These are phyloP conservation scores for Trichoderma sp. DNA, from an alignment of 2,329 filamentous ascomycete species.

Conservation along the genomic window DNA sequence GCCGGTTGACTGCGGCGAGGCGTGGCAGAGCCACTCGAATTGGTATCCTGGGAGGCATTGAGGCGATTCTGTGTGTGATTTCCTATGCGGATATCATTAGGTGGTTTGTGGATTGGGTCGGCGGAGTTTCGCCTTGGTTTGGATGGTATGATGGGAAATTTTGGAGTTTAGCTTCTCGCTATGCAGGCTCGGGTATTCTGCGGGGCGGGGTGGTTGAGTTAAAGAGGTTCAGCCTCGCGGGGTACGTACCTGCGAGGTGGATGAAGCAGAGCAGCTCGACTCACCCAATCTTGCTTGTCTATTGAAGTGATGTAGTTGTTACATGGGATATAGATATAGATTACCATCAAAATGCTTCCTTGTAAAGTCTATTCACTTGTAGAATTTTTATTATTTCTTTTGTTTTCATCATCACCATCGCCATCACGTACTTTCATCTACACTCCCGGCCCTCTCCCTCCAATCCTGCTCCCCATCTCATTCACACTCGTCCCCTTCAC, in stretches of 20 bases:
- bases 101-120: neutral
- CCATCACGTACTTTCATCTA: constrained; percentile 21
- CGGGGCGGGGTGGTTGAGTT: constrained; percentile 7
- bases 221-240: constrained; percentile 9
- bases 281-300: no score
- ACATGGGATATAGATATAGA: neutral
- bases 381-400: neutral
- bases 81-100: neutral
- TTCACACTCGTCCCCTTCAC: constrained; percentile 58
- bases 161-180: constrained; percentile 19
- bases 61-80: neutral
- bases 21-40: constrained; percentile 46
- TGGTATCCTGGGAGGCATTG: constrained; percentile 50
- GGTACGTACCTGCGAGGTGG: neutral
- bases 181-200: constrained; percentile 23
- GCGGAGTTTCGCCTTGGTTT: neutral
- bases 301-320: neutral
- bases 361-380: neutral
- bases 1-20: constrained; percentile 34
- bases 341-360: neutral
- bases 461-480: constrained; percentile 57
- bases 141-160: constrained; percentile 22
- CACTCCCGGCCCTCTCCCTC: constrained; percentile 42
- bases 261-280: neutral
- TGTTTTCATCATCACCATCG: neutral